These are phyloP conservation scores for Strigomonas culicis DNA, from an alignment of 208 protist genomes.

Conservation along the genomic window DNA sequence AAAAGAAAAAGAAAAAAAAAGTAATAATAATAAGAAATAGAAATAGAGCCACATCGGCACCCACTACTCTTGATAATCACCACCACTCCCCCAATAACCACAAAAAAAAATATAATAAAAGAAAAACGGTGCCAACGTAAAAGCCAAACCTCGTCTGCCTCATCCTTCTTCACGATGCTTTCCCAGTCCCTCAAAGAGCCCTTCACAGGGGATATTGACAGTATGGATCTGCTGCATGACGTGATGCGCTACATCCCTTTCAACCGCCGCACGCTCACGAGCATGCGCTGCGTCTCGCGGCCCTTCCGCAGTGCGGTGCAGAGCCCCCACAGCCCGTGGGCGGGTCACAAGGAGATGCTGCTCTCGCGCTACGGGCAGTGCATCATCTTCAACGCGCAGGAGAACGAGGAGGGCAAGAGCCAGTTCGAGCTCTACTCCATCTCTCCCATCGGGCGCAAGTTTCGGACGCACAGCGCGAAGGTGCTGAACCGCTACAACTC, in stretches of 20 bases:
- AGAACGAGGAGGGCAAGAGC: constrained; percentile 56
- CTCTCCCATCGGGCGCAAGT: constrained; percentile 75
- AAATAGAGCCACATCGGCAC: too few species aligned
- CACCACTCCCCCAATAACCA: too few species aligned
- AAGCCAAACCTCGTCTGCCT: too few species aligned
- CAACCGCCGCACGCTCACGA: constrained; percentile 75
- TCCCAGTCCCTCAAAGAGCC: constrained; percentile 38
- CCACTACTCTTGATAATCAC: too few species aligned
- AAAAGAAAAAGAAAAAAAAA: too few species aligned
- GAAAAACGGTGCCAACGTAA: too few species aligned
- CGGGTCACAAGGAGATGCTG: constrained; percentile 64
- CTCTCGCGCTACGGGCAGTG: constrained; percentile 77
- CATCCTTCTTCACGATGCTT: too few species aligned
- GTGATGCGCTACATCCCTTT: constrained; percentile 82
- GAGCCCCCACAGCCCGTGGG: constrained; percentile 58
- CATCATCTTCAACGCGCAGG: constrained; percentile 76
- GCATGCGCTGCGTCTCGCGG: constrained; percentile 77
- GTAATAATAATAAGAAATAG: too few species aligned
- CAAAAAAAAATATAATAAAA: too few species aligned
- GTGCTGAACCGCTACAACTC: constrained; percentile 64
- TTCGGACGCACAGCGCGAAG: constrained; percentile 58
- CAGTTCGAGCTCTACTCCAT: constrained; percentile 63
- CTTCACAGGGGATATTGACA: constrained; percentile 61
- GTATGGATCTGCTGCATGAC: constrained; percentile 47
- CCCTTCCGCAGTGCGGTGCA: constrained; percentile 76